Percentiles rank a stretch among this genome's conserved stretches.
phyloP scores from a whole-genome alignment of 345 rosid genomes.

The Erucastrum elatum region DNA sequence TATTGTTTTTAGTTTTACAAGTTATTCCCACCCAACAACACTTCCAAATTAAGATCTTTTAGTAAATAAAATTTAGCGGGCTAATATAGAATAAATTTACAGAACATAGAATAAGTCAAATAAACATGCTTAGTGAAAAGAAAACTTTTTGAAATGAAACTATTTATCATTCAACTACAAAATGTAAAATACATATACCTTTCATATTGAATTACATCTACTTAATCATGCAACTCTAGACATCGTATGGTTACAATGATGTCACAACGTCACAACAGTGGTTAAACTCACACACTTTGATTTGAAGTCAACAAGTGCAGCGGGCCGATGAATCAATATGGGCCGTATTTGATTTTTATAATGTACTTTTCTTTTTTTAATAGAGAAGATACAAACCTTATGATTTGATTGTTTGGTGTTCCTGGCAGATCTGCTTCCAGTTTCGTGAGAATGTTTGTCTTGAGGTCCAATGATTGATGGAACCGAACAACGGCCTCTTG shows the following conservation, averaged over 20 bases:
- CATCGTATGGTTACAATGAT: background rate
- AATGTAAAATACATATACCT: background rate
- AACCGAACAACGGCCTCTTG: background rate
- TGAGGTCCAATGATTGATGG: background rate
- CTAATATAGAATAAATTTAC: background rate
- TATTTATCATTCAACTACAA: background rate
- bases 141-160: background rate
- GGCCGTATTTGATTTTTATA: background rate
- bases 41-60: background rate
- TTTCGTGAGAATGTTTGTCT: background rate
- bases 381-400: background rate
- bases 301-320: background rate
- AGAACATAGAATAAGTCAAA: background rate
- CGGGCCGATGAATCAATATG: background rate
- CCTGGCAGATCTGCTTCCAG: background rate
- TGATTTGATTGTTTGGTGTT: background rate
- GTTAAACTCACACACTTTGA: background rate
- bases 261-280: background rate
- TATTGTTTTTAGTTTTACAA: slow-evolving; percentile 9
- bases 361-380: background rate
- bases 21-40: slow-evolving; percentile 13
- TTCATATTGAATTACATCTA: background rate
- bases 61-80: background rate
- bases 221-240: background rate
- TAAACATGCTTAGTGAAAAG: background rate